phyloP scores from a whole-genome alignment of 1,284 basidiomycete genomes.

The Sporisorium reilianum region DNA sequence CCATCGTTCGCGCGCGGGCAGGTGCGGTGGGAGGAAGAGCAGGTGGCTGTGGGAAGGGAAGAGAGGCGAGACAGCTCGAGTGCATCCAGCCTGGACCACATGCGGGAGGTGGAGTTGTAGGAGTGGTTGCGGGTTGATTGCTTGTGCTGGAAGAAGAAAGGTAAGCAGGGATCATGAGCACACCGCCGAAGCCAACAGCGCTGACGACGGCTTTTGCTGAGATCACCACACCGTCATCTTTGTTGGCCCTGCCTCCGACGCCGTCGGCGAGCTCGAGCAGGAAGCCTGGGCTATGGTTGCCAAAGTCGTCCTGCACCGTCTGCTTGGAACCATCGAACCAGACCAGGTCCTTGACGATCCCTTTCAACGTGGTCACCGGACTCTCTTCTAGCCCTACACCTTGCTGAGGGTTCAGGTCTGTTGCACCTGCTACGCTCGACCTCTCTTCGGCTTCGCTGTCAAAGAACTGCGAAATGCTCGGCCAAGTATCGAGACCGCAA shows the following conservation, averaged over 20 bases:
- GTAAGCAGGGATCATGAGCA: conserved; percentile 58
- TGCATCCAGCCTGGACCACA: conserved; percentile 67
- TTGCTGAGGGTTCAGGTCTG: background rate
- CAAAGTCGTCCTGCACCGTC: conserved; percentile 32
- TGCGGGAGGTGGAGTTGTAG: conserved; percentile 3
- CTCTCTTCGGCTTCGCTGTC: conserved; percentile 1
- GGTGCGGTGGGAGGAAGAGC: conserved; percentile 28
- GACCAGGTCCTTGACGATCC: conserved; percentile 25
- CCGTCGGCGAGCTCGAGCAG: conserved; percentile 30
- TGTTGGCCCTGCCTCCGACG: background rate
- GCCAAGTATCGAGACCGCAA: conserved; percentile 22
- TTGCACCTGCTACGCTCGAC: background rate
- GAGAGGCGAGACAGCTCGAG: conserved; percentile 59
- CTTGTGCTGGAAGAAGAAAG: conserved; percentile 3
- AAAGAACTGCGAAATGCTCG: conserved; percentile 17
- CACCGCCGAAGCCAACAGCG: conserved; percentile 66
- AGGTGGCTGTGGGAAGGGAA: conserved; percentile 41
- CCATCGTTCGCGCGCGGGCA: conserved; percentile 21
- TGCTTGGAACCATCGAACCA: conserved; percentile 40
- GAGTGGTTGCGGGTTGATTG: background rate
- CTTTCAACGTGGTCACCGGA: conserved; percentile 19
- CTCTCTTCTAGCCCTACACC: background rate
- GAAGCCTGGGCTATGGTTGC: conserved; percentile 37
- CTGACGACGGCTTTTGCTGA: conserved; percentile 59
- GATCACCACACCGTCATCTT: background rate